Evolutionary conservation across 2,329 filamentous ascomycete genomes (phyloP), one percentile per base, ranked within the genome.

Genomic region (Colletotrichum plurivorum): DNA sequence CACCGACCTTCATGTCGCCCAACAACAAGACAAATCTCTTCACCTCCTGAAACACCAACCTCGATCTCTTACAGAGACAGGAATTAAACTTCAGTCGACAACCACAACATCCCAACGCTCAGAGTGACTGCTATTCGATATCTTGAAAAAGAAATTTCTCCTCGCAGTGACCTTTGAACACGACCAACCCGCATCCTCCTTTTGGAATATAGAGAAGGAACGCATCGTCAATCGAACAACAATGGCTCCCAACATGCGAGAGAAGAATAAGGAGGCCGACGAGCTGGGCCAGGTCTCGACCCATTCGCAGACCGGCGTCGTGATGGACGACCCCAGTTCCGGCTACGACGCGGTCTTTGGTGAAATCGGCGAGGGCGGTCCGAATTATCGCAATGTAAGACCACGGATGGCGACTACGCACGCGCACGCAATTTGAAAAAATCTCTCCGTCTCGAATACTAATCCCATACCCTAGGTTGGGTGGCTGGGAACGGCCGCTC

Each of bases 401-500:
- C 16, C 7, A 20, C 70, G 72, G 39, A 43, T 67, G 12, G 71
- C 78, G 31, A 36, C 31, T 71, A 79, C 2, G 4, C 13, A 5
- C 10, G 45, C 15, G n/a, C n/a, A n/a, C 5, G 8, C 2, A 15
- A 15, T 20, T 18, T 8, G 18, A 51, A 56, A 15, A 36, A 15
- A 15, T 31, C 15, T 15, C 58, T 36, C 43, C 48, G 36, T 27
- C 7, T 20, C 48, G 45, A 4, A 31, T 27, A 61, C 62, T 69
- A 43, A 69, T 49, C 25, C 16, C 18, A 46, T 16, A 18, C 27
- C 43, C 18, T 27, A 79, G 81, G 78, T 83, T 54, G 81, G 82
- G 58, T 85, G 81, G 82, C 62, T 82, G 1, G 83, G 81, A 22
- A 83, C 83, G 13, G 73, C 77, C 1, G 80, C 78, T 18, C 75